Percentiles rank a stretch among this genome's conserved stretches.
phyloP scores from a whole-genome alignment of 805 yeast species.

The Suhomyces canberraensis region DNA sequence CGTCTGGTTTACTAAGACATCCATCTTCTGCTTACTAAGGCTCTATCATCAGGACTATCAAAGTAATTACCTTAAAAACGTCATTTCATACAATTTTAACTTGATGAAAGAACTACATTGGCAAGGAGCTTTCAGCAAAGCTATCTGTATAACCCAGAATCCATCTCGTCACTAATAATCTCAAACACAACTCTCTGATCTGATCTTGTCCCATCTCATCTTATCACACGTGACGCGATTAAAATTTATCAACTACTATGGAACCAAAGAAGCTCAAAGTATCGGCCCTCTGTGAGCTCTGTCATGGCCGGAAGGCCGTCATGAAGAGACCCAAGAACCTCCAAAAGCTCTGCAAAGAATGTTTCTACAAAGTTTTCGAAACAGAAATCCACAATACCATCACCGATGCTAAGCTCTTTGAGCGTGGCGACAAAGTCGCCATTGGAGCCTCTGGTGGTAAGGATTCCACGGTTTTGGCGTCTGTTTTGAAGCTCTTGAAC shows the following conservation, averaged over 20 bases:
- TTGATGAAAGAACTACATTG: too few relatives aligned
- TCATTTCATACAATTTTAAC: too few relatives aligned
- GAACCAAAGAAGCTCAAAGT: conserved; percentile 29
- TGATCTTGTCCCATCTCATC: background rate
- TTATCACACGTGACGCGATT: background rate
- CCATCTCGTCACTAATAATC: too few relatives aligned
- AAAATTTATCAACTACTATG: too few relatives aligned
- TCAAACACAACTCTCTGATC: too few relatives aligned
- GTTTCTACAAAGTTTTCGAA: conserved; percentile 89
- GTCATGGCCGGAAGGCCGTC: conserved; percentile 78
- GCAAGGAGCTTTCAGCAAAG: too few relatives aligned
- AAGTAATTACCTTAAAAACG: too few relatives aligned
- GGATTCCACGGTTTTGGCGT: conserved; percentile 93
- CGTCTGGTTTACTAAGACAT: too few relatives aligned
- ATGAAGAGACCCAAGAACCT: conserved; percentile 90
- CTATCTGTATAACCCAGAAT: too few relatives aligned
- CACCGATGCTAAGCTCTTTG: conserved; percentile 60
- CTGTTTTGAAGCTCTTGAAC: conserved; percentile 79
- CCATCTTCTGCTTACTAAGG: too few relatives aligned
- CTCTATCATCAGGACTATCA: too few relatives aligned
- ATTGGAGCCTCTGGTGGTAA: conserved; percentile 99
- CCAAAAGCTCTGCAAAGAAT: conserved; percentile 83
- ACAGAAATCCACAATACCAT: conserved; percentile 94
- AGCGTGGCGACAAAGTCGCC: conserved; percentile 83
- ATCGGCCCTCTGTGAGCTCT: conserved; percentile 69